Conservation (phyloP, 345 rosid species). For the Firmiana major region DNA sequence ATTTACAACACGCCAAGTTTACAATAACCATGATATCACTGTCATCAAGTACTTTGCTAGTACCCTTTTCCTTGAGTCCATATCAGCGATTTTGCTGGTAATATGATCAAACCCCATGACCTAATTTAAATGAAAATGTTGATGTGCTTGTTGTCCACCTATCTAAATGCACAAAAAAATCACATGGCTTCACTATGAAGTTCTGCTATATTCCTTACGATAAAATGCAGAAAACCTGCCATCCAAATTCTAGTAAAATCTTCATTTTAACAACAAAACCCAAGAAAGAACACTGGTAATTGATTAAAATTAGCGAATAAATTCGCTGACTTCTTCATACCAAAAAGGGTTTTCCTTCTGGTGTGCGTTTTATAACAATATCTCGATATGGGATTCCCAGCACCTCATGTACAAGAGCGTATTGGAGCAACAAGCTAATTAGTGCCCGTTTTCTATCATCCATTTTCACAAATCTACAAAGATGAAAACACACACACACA, state of each 20-base stretch:
- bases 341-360: constrained; percentile 66
- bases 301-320: neutral
- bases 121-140: too few relatives aligned
- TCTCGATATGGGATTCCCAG: constrained; percentile 37
- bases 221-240: constrained; percentile 1
- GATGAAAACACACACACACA: neutral
- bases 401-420: constrained; percentile 42
- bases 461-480: constrained; percentile 41
- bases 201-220: neutral
- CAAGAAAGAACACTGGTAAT: neutral
- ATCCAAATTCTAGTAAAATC: neutral
- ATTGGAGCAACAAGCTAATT: constrained; percentile 61
- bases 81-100: too few relatives aligned
- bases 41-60: too few relatives aligned
- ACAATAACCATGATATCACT: too few relatives aligned
- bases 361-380: constrained; percentile 46
- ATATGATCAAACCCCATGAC: too few relatives aligned
- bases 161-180: too few relatives aligned
- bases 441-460: constrained; percentile 64
- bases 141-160: too few relatives aligned
- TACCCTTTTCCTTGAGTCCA: too few relatives aligned
- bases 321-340: constrained; percentile 24
- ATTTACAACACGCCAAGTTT: too few relatives aligned
- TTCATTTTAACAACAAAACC: neutral
- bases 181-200: neutral